A percentile compares a stretch with the other conserved stretches of the same genome.
phyloP scores from a whole-genome alignment of 257 asterid species.

The Anisodus tanguticus region DNA sequence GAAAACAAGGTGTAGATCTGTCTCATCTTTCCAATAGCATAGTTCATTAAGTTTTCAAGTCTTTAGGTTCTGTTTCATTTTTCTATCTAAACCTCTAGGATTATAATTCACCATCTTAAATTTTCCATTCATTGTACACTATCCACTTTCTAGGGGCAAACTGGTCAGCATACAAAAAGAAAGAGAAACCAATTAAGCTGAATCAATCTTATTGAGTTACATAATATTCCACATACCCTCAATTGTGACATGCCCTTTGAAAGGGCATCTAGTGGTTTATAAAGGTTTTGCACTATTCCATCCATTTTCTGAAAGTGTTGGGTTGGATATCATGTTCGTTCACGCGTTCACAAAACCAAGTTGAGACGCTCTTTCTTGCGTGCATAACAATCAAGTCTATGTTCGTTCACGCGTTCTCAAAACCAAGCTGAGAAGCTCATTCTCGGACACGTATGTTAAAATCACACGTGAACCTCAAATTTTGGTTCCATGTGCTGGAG shows the following conservation, averaged over 20 bases:
- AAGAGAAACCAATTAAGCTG: not conserved
- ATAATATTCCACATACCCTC: not conserved
- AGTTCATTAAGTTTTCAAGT: not conserved
- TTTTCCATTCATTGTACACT: not conserved
- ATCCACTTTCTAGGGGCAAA: not conserved
- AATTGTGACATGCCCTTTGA: not conserved
- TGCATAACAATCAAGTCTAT: not conserved
- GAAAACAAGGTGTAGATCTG: not conserved
- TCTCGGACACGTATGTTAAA: not conserved
- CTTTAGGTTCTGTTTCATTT: not conserved
- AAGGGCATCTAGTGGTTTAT: not conserved
- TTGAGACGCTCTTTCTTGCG: not conserved
- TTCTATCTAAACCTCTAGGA: not conserved
- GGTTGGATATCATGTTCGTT: not conserved
- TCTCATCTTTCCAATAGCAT: constrained; percentile 10
- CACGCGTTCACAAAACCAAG: not conserved
- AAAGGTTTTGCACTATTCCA: not conserved
- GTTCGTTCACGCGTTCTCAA: not conserved
- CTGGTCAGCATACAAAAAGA: not conserved
- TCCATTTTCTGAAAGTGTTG: not conserved
- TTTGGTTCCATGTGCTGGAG: constrained; percentile 1
- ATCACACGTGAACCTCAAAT: not conserved
- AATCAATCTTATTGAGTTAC: not conserved
- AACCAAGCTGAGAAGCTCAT: constrained; percentile 11
- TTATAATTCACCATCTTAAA: not conserved